These are phyloP conservation scores for Puccinia polysora DNA, from an alignment of 1,284 basidiomycete genomes.

Conservation along the genomic window DNA sequence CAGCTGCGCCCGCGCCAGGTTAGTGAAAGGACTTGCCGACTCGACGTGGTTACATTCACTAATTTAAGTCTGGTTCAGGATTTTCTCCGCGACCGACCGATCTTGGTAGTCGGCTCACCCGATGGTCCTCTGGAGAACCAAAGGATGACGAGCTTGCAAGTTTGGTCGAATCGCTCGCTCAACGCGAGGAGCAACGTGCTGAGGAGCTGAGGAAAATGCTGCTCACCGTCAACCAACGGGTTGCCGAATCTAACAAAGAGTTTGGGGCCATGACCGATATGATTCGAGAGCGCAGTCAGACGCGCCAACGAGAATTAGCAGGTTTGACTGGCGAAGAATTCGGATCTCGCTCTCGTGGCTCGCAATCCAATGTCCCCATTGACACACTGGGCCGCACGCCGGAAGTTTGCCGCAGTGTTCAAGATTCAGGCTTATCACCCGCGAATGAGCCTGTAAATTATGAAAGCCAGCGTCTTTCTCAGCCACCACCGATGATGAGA, in stretches of 20 bases:
- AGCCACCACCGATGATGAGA: not conserved
- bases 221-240: not conserved
- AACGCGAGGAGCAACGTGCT: not conserved
- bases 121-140: slow-evolving; percentile 13
- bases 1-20: not conserved
- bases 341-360: slow-evolving; percentile 1
- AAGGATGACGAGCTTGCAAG: slow-evolving; percentile 22
- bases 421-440: not conserved
- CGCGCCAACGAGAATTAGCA: not conserved
- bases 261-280: not conserved
- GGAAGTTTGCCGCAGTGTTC: not conserved
- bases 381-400: not conserved
- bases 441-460: not conserved
- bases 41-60: not conserved
- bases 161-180: slow-evolving; percentile 1
- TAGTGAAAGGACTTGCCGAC: not conserved
- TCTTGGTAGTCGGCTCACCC: not conserved
- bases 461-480: not conserved
- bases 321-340: slow-evolving; percentile 14
- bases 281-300: not conserved
- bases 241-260: not conserved
- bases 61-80: not conserved
- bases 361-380: slow-evolving; percentile 15
- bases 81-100: slow-evolving; percentile 12
- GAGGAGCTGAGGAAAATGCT: not conserved